These are phyloP conservation scores for Copromyces sp. DNA, from an alignment of 495 filamentous ascomycete species.

Conservation along the genomic window DNA sequence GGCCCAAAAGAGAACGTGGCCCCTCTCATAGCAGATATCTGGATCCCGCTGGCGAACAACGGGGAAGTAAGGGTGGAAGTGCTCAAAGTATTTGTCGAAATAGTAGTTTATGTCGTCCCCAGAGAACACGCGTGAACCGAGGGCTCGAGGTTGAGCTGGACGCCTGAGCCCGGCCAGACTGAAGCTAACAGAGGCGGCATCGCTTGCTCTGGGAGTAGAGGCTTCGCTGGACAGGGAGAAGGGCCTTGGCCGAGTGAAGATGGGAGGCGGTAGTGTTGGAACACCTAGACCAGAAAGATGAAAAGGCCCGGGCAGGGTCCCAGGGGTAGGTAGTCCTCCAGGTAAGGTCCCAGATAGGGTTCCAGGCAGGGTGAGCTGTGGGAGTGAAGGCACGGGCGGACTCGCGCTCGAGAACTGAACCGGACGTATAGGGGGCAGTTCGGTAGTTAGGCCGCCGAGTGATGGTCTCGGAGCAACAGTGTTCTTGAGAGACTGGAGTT, in stretches of 20 bases:
- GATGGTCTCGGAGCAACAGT: constrained; percentile 22
- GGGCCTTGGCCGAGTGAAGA: constrained; percentile 8
- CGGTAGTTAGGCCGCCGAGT: neutral
- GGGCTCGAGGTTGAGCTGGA: constrained; percentile 26
- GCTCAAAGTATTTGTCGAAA: constrained; percentile 34
- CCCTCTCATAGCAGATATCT: constrained; percentile 28
- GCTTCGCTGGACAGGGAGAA: constrained; percentile 8
- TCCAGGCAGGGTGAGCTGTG: neutral
- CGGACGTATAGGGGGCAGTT: constrained; percentile 8
- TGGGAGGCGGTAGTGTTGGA: constrained; percentile 4
- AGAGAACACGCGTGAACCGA: constrained; percentile 35
- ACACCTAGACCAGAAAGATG: constrained; percentile 1
- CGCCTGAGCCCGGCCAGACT: constrained; percentile 2
- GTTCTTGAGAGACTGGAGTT: constrained; percentile 35
- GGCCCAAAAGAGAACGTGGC: constrained; percentile 34
- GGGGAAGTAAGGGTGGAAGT: constrained; percentile 36
- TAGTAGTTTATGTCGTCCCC: constrained; percentile 38
- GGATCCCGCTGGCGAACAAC: constrained; percentile 29
- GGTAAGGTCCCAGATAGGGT: neutral
- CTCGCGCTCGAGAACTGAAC: constrained; percentile 6
- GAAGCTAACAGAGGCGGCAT: constrained; percentile 1
- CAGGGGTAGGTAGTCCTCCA: neutral
- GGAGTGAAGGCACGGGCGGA: neutral
- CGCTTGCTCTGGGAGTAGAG: constrained; percentile 6
- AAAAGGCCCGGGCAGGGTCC: neutral